A percentile compares a stretch with the other conserved stretches of the same genome.
These are phyloP conservation scores for Trifolium fragiferum DNA, from an alignment of 306 rosid species.

Conservation along the genomic window DNA sequence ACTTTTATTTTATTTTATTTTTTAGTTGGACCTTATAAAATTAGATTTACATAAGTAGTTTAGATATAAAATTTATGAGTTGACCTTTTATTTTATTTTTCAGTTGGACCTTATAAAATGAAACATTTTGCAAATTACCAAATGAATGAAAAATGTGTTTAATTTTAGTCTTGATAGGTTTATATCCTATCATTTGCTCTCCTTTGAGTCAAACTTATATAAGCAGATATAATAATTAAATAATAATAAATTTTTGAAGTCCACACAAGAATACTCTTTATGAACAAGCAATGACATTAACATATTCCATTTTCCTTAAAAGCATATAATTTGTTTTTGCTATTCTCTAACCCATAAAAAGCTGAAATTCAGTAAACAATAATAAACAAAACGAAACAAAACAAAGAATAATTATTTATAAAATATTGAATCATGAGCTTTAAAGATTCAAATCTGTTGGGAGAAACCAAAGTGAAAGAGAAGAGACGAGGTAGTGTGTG, in stretches of 20 bases:
- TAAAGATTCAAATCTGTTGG: constrained; percentile 53
- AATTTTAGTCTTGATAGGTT: too few relatives aligned
- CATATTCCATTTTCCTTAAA: constrained; percentile 65
- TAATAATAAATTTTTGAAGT: constrained; percentile 38
- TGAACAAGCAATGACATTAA: constrained; percentile 27
- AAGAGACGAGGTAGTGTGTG: constrained; percentile 29
- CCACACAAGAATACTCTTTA: constrained; percentile 44
- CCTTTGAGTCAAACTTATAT: neutral
- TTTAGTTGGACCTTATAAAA: too few relatives aligned
- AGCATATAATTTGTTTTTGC: constrained; percentile 55
- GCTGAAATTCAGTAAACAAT: constrained; percentile 46
- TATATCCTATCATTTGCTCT: too few relatives aligned
- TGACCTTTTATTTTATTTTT: too few relatives aligned
- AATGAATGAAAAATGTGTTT: too few relatives aligned
- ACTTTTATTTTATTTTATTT: too few relatives aligned
- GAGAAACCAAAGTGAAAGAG: constrained; percentile 50
- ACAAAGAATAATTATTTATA: constrained; percentile 41
- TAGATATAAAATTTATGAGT: too few relatives aligned
- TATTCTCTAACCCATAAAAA: constrained; percentile 49
- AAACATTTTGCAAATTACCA: too few relatives aligned
- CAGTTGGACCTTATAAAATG: too few relatives aligned
- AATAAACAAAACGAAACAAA: constrained; percentile 36
- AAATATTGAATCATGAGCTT: constrained; percentile 45
- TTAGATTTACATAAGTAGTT: too few relatives aligned
- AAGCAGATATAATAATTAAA: neutral